phyloP scores from a whole-genome alignment of 2,329 filamentous ascomycete species.

The Penicillium sp. region DNA sequence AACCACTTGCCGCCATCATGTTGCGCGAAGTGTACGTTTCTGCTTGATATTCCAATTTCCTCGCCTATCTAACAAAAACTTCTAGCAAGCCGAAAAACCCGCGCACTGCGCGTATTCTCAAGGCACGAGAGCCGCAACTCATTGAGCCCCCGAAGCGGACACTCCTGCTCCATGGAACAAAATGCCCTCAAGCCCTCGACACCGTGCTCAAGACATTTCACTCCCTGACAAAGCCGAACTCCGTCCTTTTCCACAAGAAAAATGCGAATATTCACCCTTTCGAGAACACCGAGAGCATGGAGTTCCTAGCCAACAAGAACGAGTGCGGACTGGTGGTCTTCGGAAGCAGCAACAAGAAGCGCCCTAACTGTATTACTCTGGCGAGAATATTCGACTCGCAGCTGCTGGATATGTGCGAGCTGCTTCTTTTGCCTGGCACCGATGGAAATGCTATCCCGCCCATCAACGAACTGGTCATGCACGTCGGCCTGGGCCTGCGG shows the following conservation, averaged over 20 bases:
- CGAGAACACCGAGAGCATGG: slow-evolving; percentile 79
- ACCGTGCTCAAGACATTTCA: slow-evolving; percentile 82
- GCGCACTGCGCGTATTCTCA: slow-evolving; percentile 90
- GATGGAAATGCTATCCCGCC: slow-evolving; percentile 44
- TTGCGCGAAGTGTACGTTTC: slow-evolving; percentile 46
- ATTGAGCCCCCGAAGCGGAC: slow-evolving; percentile 87
- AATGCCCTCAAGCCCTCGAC: slow-evolving; percentile 77
- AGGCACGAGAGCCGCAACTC: slow-evolving; percentile 85
- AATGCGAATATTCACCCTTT: slow-evolving; percentile 88
- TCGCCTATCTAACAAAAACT: neutral
- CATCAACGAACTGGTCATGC: slow-evolving; percentile 57
- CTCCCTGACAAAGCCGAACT: slow-evolving; percentile 77
- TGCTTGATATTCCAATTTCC: neutral
- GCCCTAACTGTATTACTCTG: slow-evolving; percentile 85
- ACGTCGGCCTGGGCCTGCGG: slow-evolving; percentile 72
- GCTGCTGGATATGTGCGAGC: slow-evolving; percentile 90
- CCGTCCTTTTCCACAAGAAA: slow-evolving; percentile 94
- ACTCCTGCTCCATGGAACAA: slow-evolving; percentile 84
- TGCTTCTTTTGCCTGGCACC: slow-evolving; percentile 72
- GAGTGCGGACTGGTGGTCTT: slow-evolving; percentile 84
- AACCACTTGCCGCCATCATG: slow-evolving; percentile 30
- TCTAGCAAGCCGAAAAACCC: slow-evolving; percentile 71
- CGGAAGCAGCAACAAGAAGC: slow-evolving; percentile 84
- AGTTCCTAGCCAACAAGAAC: slow-evolving; percentile 97
- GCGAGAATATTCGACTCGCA: slow-evolving; percentile 80